Evolutionary conservation across 805 yeast genomes (phyloP), one percentile per base, ranked within the genome.

Genomic region (Cyberlindnera mrakii): DNA sequence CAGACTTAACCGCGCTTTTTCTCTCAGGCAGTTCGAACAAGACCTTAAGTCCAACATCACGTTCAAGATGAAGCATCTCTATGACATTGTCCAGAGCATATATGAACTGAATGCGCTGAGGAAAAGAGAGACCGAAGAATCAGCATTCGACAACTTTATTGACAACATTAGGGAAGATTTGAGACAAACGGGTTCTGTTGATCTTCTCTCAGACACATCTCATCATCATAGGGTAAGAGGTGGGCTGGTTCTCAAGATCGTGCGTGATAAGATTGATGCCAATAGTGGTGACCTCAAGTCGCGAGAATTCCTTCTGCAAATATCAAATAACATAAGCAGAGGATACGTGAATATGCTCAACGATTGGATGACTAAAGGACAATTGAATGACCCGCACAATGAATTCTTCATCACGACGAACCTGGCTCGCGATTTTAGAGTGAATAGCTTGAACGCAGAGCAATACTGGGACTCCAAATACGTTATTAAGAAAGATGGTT

Each of bases 341-440:
- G 77, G 78, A 33, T 93, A 87, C 54, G 67, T 86, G 16, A 51
- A 51, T 1, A 83, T 85, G 79, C 66, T 93, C 9, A 80, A 84
- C 51, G 58, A 66, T n/a, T 93, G 99, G 99, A 68, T 91, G 15
- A 70, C 73, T 5, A 65, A 71, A 39, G 99, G 99, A 0, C 66
- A 68, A 6, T 68, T 93, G 9, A 72, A 77, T 48, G 99, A 93
- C 53, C 87, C 86, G 0, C 79, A 78, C 56, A 78, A 81, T 33
- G 99, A 91, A 60, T 93, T 93, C 58, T 64, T 89, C 56, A 77
- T 93, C n/a, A 71, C 75, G 25, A 41, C 59, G 1, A 54, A 54
- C 23, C 29, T 55, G 5, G 54, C 53, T 9, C 48, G 49, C 23
- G 60, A 54, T 39, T 53, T 57, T 40, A 51, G 55, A 30, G 29